Conservation (phyloP, 768 basidiomycete genomes). For the Mrakia frigida region DNA sequence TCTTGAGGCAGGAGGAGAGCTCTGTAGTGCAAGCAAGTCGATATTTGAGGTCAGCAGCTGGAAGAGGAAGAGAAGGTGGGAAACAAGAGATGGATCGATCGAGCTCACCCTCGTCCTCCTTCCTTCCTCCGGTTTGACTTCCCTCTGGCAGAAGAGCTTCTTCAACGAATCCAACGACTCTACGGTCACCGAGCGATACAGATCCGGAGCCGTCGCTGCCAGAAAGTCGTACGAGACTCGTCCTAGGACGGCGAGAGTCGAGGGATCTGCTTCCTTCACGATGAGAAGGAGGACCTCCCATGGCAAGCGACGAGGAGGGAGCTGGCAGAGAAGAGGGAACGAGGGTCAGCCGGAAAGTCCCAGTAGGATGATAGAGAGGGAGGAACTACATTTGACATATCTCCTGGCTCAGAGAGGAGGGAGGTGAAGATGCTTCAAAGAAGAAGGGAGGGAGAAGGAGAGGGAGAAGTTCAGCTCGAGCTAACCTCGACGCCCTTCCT, state of each 20-base stretch:
- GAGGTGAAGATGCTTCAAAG: too few species aligned
- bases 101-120: constrained; percentile 8
- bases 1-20: not conserved
- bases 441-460: too few species aligned
- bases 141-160: not conserved
- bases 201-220: not conserved
- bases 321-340: not conserved
- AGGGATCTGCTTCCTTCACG: not conserved
- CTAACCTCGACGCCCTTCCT: too few species aligned
- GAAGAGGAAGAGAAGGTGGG: not conserved
- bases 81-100: not conserved
- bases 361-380: too few species aligned
- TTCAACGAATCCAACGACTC: not conserved
- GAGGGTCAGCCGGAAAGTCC: too few species aligned
- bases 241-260: not conserved
- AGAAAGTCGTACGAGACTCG: not conserved
- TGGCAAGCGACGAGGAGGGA: not conserved
- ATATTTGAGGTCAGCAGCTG: not conserved
- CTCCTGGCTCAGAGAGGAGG: too few species aligned
- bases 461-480: too few species aligned
- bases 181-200: not conserved
- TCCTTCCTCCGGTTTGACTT: not conserved
- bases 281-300: not conserved
- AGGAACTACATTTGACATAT: too few species aligned
- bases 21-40: not conserved